phyloP scores from a whole-genome alignment of 192 early-diverging fungal species.

The Coemansia guatemalensis region DNA sequence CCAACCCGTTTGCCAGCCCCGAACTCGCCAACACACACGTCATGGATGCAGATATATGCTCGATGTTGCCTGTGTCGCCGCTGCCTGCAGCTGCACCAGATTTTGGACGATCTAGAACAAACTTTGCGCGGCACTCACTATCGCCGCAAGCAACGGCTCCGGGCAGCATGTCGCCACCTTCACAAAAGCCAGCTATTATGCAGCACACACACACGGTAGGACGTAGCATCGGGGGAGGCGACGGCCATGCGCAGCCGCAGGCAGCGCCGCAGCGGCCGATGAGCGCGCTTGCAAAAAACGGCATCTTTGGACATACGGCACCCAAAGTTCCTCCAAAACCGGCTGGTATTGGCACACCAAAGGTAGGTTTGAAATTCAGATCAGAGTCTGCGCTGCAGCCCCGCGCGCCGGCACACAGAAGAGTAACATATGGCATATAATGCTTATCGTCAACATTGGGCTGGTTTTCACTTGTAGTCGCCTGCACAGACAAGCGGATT shows the following conservation, averaged over 20 bases:
- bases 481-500: conserved; percentile 4
- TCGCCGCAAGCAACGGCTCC: conserved; percentile 4
- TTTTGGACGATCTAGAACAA: conserved; percentile 18
- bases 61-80: conserved; percentile 16
- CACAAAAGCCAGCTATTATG: neutral
- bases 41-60: neutral
- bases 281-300: conserved; percentile 8
- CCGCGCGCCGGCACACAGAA: too few species aligned
- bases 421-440: too few species aligned
- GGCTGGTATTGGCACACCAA: conserved; percentile 23
- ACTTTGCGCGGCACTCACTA: conserved; percentile 11
- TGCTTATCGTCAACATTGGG: too few species aligned
- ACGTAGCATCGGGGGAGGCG: neutral
- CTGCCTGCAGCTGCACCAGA: conserved; percentile 12
- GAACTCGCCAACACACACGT: conserved; percentile 15
- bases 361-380: conserved; percentile 13
- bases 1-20: conserved; percentile 51
- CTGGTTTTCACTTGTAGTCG: conserved; percentile 8
- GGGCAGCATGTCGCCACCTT: neutral
- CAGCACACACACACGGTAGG: conserved; percentile 1
- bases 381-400: too few species aligned
- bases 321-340: conserved; percentile 38
- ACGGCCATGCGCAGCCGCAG: neutral
- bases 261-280: conserved; percentile 10
- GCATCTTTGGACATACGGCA: neutral